A percentile compares a stretch with the other conserved stretches of the same genome.
Evolutionary conservation across 2,329 filamentous ascomycete genomes (phyloP).

Genomic region (Sarocladiaceae sp.): DNA sequence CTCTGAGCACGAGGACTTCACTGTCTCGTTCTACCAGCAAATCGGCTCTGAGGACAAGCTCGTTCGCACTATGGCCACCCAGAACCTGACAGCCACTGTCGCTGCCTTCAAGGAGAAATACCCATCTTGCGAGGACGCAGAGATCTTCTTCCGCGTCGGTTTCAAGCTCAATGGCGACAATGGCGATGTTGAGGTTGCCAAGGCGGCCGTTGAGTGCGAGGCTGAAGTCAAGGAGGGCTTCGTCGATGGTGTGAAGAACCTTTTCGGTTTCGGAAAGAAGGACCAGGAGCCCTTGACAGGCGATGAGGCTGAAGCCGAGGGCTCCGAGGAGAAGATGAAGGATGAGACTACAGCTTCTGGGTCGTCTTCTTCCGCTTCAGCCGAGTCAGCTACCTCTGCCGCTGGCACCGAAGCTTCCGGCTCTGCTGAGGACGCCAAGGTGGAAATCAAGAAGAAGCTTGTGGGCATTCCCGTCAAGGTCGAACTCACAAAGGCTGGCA

Average conservation of each 20-base stretch:
- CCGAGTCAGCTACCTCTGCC: constrained; percentile 40
- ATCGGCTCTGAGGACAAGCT: constrained; percentile 55
- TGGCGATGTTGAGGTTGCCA: constrained; percentile 74
- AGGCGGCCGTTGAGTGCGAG: constrained; percentile 81
- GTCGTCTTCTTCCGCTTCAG: constrained; percentile 21
- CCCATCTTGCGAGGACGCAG: constrained; percentile 65
- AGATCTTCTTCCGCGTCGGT: constrained; percentile 76
- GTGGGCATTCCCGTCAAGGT: constrained; percentile 50
- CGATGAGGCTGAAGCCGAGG: constrained; percentile 36
- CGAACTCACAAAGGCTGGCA: constrained; percentile 44
- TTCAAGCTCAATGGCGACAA: constrained; percentile 68
- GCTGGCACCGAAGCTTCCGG: constrained; percentile 43
- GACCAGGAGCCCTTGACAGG: constrained; percentile 71
- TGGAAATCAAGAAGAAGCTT: constrained; percentile 55
- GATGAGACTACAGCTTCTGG: constrained; percentile 31
- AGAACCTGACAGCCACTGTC: constrained; percentile 84
- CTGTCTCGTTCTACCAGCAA: constrained; percentile 75
- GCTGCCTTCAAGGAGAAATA: constrained; percentile 72
- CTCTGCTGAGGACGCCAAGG: constrained; percentile 36
- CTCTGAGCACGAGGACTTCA: constrained; percentile 76
- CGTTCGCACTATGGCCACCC: constrained; percentile 65
- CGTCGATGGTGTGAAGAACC: constrained; percentile 91
- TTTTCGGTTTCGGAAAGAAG: constrained; percentile 92
- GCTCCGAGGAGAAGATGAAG: constrained; percentile 35
- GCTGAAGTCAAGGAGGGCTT: constrained; percentile 75